Base-by-base conservation (phyloP, 148 eudicot species). In the Heliamphora exappendiculata region DNA sequence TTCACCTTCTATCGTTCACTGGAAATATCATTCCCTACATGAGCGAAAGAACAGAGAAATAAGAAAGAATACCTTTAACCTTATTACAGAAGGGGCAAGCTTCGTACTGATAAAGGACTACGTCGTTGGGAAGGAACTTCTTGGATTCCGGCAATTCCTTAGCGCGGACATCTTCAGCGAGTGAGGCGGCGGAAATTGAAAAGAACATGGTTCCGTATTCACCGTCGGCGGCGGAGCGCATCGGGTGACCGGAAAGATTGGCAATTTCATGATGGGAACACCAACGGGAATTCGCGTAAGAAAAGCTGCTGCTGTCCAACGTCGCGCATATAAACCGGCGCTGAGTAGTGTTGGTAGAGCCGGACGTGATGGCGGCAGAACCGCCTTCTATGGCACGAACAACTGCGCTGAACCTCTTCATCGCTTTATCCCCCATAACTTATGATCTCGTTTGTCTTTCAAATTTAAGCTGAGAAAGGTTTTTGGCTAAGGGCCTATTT, bases 21-120 rank as follows among this genome's bases (percentile, higher is more conserved):
- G 28, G 19, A 26, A 57, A 57, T 57, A 57, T 9, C 31, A 22
- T 2, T 20, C 26, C 58, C n/a, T 53, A 24, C 26, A n/a, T 19
- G n/a, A 19, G 58, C 58, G 22, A 53, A 59, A 31, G 17, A 33
- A 0, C 0, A 17, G 17, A 5, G 70, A 26, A 26, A 0, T 36
- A 19, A 16, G 67, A 41, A 0, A 4, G 7, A 33, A 11, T 79
- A 95, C 99, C 97, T 89, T 89, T 95, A 66, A 95, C 93, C 78
- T 95, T 95, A 85, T 95, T 95, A 72, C 99, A 95, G 76, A 95
- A 95, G 60, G 99, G 99, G 79, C 99, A 95, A 75, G 96, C 99
- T 83, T 95, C 93, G 73, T 92, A 95, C 86, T 95, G 98, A 76
- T 95, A 94, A 6, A 95, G 87, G 39, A 91, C 96, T 28, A 95